Evolutionary conservation across 768 basidiomycete species (phyloP).

Genomic region (Podaxis sp.): DNA sequence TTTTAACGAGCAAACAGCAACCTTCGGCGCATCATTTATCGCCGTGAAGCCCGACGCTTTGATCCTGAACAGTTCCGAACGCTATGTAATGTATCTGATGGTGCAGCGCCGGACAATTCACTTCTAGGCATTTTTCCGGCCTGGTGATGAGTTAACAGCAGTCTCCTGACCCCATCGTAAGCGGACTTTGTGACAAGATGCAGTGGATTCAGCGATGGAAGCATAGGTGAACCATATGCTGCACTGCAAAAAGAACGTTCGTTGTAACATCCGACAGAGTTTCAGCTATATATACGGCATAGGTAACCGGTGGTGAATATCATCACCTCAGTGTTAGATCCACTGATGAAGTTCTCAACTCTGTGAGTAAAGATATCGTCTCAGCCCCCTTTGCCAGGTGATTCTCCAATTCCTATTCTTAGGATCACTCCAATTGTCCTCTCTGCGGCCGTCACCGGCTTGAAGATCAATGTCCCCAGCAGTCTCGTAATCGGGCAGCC

Average conservation of each 20-base stretch:
- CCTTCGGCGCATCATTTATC: not conserved
- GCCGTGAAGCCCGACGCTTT: not conserved
- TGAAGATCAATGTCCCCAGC: not conserved
- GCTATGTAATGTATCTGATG: not conserved
- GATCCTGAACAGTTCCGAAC: not conserved
- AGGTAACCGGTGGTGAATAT: not conserved
- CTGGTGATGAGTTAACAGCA: too few species aligned
- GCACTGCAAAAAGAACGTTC: not conserved
- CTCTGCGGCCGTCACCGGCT: not conserved
- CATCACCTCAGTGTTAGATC: not conserved
- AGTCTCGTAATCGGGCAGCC: not conserved
- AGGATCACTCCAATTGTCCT: not conserved
- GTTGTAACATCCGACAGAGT: not conserved
- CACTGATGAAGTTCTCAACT: not conserved
- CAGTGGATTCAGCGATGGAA: not conserved
- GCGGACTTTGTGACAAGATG: not conserved
- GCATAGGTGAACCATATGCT: not conserved
- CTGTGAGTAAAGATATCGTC: not conserved
- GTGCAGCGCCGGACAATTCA: too few species aligned
- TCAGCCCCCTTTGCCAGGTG: not conserved
- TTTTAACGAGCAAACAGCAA: not conserved
- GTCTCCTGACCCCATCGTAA: too few species aligned
- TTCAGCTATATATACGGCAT: not conserved
- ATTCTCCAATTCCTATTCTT: not conserved
- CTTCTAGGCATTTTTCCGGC: too few species aligned